These are phyloP conservation scores for Podaxis pistillaris DNA, from an alignment of 768 basidiomycete genomes.

Conservation along the genomic window DNA sequence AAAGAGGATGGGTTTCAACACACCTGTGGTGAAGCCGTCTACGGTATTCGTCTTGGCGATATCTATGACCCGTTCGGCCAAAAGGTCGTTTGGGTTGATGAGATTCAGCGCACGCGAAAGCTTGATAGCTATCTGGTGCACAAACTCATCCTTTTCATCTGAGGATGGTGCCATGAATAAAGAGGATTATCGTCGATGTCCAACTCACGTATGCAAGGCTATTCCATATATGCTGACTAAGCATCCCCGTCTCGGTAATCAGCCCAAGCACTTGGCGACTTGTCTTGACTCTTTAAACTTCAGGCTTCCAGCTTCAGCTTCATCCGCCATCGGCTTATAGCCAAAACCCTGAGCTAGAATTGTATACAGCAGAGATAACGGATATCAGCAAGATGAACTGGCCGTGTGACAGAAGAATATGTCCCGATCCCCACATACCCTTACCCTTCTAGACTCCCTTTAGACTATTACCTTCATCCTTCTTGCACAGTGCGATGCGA, in stretches of 20 bases:
- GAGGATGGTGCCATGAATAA: constrained; percentile 25
- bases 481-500: too few species aligned
- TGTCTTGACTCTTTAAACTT: too few species aligned
- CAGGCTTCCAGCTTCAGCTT: too few species aligned
- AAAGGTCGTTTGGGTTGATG: constrained; percentile 79
- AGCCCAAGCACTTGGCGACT: too few species aligned
- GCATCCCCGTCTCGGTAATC: not conserved
- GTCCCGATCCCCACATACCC: too few species aligned
- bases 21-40: constrained; percentile 69
- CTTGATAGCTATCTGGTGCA: constrained; percentile 71
- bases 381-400: too few species aligned
- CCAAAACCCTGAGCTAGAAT: too few species aligned
- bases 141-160: constrained; percentile 41
- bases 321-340: too few species aligned
- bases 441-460: too few species aligned
- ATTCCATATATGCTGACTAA: constrained; percentile 8
- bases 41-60: constrained; percentile 70
- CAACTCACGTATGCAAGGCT: not conserved
- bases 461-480: too few species aligned
- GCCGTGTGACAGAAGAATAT: too few species aligned
- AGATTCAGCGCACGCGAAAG: constrained; percentile 79
- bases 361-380: too few species aligned
- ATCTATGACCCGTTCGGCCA: constrained; percentile 76
- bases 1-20: constrained; percentile 15
- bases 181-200: not conserved